phyloP scores from a whole-genome alignment of 2,329 filamentous ascomycete genomes.

The Claviceps citrina region DNA sequence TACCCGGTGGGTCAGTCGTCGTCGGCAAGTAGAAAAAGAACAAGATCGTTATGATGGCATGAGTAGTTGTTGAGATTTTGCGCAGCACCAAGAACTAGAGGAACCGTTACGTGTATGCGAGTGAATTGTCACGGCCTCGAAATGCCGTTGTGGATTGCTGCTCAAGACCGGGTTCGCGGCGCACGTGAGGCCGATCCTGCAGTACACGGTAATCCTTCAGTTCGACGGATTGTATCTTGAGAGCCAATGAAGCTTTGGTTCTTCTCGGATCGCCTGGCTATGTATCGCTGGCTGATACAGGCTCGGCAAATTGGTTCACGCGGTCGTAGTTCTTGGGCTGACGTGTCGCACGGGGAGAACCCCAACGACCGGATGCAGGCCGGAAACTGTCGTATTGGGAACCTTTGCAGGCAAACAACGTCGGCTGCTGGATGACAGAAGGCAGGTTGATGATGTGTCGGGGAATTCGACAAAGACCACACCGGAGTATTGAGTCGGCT shows the following conservation, averaged over 20 bases:
- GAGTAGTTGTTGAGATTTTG: conserved; percentile 17
- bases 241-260: neutral
- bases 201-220: neutral
- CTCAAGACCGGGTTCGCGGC: no score
- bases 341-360: conserved; percentile 10
- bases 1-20: conserved; percentile 16
- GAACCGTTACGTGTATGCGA: neutral
- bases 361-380: conserved; percentile 13
- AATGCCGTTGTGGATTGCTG: no score
- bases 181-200: neutral
- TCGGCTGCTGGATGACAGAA: neutral
- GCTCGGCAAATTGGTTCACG: neutral
- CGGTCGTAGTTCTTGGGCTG: conserved; percentile 1
- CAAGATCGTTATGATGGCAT: conserved; percentile 31
- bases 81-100: conserved; percentile 14
- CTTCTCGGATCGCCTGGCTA: neutral
- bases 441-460: neutral
- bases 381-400: conserved; percentile 5
- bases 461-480: neutral
- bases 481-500: neutral
- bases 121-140: no score
- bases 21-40: conserved; percentile 18
- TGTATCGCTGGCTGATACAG: neutral
- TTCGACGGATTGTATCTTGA: neutral
- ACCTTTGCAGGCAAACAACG: neutral